Evolutionary conservation across 257 asterid species (phyloP), one percentile per base, ranked within the genome.

Genomic region (Solanum neorickii): DNA sequence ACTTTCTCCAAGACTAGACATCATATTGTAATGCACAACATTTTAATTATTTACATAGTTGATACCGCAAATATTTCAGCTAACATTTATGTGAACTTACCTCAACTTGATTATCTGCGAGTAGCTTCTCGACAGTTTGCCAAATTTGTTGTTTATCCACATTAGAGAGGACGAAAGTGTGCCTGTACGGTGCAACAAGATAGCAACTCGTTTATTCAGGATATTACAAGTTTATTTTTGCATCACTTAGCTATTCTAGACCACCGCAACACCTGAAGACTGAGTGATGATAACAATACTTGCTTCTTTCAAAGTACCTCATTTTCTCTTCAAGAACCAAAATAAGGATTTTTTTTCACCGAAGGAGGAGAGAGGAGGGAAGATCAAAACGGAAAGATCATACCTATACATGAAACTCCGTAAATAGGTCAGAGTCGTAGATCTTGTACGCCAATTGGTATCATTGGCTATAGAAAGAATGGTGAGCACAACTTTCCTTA

Each of bases 321-420:
- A 46, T 70, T 42, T 46, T 62, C 83, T 44, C 39, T 72, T 72
- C 88, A 47, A 73, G 82, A 85, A 85, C 68, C 80, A 69, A 29
- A 42, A 46, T 75, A 47, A 33, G 78, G 44, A 83, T 6, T 23
- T 20, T 44, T 25, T 46, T 46, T 20, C 60, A 23, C n/a, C 69
- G 20, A 49, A 11, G 69, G 29, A 82, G 44, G 44, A 31, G 46
- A 49, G 21, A 73, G 47, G 84, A 27, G 65, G 82, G 65, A 47
- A 68, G 69, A 87, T 80, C 15, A 14, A 86, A 62, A 93, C 44
- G 52, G 86, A 90, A 77, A 39, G 69, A 89, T 56, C 69, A 87
- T 94, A 97, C 99, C 99, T 93, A 93, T 93, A 95, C 98, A 97
- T 97, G 91, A 95, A 97, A 91, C 96, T 95, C 89, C 99, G 91